phyloP scores from a whole-genome alignment of 345 rosid species.

The Citrus cavaleriei region DNA sequence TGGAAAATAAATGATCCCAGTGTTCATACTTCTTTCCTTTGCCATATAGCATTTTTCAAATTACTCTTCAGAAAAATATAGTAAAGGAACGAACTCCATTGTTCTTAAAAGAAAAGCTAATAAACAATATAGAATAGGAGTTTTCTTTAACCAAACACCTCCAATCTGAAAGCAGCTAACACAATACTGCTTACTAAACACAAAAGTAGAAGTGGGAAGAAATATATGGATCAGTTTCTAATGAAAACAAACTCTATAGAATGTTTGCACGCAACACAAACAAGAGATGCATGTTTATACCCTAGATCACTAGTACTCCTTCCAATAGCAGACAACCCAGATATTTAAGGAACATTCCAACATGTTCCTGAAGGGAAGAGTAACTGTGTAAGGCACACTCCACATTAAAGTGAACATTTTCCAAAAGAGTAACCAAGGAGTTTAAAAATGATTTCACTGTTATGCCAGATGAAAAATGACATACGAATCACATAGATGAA shows the following conservation, averaged over 20 bases:
- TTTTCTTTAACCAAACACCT: too few relatives aligned
- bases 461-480: neutral
- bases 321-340: neutral
- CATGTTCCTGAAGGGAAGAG: neutral
- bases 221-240: neutral
- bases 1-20: constrained; percentile 17
- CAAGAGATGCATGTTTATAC: neutral
- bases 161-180: too few relatives aligned
- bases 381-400: neutral
- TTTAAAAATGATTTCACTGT: neutral
- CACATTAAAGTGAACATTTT: neutral
- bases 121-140: too few relatives aligned
- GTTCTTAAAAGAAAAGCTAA: neutral
- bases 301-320: neutral
- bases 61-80: neutral
- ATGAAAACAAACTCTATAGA: neutral
- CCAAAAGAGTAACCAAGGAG: neutral
- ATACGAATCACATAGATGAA: neutral
- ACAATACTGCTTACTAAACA: too few relatives aligned
- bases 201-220: too few relatives aligned
- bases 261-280: neutral
- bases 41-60: neutral
- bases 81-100: neutral
- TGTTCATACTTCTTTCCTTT: neutral
- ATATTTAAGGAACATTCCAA: neutral